Percentiles rank a stretch among this genome's conserved stretches.
Conservation (phyloP, 73 alveolate species). For the Durusdinium trenchii region DNA sequence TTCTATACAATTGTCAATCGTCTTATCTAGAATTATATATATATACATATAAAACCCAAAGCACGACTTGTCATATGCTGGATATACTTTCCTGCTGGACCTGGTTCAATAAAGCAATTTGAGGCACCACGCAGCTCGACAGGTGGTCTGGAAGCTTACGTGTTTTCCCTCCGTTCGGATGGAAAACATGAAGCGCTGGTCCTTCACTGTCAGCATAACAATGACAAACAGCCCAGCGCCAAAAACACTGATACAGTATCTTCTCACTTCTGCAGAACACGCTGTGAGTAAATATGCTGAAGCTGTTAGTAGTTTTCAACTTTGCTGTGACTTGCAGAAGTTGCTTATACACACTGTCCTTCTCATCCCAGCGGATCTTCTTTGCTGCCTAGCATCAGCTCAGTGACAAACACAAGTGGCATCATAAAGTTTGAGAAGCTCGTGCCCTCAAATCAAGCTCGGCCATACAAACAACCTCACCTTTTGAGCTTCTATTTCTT, state of each 20-base stretch:
- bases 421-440: no score
- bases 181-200: constrained; percentile 46
- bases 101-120: background rate
- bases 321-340: no score
- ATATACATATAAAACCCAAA: background rate
- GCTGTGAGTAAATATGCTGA: background rate
- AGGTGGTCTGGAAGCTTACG: constrained; percentile 53
- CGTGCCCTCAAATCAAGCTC: no score
- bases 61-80: no score
- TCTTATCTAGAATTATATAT: background rate
- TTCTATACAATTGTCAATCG: background rate
- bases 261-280: background rate
- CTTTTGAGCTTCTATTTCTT: no score
- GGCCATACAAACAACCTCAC: no score
- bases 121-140: background rate
- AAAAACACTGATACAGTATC: background rate
- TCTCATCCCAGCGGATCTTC: background rate
- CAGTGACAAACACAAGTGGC: no score
- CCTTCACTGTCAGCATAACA: background rate
- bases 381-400: no score
- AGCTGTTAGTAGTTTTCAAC: background rate
- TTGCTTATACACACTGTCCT: background rate
- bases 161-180: background rate
- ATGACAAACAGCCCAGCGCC: background rate
- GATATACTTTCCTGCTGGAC: background rate